Evolutionary conservation across 768 basidiomycete genomes (phyloP).

Genomic region (Boletus reticuloceps): DNA sequence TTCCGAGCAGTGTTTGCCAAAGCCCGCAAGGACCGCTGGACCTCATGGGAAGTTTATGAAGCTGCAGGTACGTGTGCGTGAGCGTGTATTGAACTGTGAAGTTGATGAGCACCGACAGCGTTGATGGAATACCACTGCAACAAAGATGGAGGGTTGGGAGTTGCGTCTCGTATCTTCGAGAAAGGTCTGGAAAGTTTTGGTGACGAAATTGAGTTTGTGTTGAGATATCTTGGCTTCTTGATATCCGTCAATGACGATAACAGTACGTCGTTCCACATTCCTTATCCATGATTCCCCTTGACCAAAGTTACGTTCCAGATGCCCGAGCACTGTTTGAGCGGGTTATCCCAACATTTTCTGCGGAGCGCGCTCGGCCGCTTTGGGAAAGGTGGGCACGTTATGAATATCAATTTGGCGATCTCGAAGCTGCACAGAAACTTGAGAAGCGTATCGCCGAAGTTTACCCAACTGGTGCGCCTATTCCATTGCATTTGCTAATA

Average conservation of each 20-base stretch:
- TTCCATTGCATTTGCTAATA: not conserved
- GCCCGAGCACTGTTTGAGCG: slow-evolving; percentile 95
- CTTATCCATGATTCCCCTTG: not conserved
- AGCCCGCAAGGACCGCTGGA: slow-evolving; percentile 73
- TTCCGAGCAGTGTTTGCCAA: slow-evolving; percentile 76
- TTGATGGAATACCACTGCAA: slow-evolving; percentile 93
- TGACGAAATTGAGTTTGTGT: slow-evolving; percentile 80
- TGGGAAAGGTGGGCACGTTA: slow-evolving; percentile 98
- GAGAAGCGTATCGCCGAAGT: slow-evolving; percentile 87
- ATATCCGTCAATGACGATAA: slow-evolving; percentile 94
- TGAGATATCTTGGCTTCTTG: slow-evolving; percentile 89
- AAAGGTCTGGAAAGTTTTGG: slow-evolving; percentile 83
- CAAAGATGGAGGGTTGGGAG: slow-evolving; percentile 64
- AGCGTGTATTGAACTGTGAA: not conserved
- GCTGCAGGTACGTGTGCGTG: slow-evolving; percentile 62
- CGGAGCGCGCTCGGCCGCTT: slow-evolving; percentile 77
- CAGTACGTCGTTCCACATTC: slow-evolving; percentile 53
- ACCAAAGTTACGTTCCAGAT: slow-evolving; percentile 49
- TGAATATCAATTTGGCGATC: slow-evolving; percentile 93
- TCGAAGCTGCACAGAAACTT: slow-evolving; percentile 83
- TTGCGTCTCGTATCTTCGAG: slow-evolving; percentile 92
- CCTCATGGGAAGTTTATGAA: slow-evolving; percentile 92
- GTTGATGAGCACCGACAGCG: slow-evolving; percentile 45
- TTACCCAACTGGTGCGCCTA: slow-evolving; percentile 72
- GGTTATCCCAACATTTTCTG: slow-evolving; percentile 71